phyloP scores from a whole-genome alignment of 176 grass and related monocot genomes.

The Secale cereale region DNA sequence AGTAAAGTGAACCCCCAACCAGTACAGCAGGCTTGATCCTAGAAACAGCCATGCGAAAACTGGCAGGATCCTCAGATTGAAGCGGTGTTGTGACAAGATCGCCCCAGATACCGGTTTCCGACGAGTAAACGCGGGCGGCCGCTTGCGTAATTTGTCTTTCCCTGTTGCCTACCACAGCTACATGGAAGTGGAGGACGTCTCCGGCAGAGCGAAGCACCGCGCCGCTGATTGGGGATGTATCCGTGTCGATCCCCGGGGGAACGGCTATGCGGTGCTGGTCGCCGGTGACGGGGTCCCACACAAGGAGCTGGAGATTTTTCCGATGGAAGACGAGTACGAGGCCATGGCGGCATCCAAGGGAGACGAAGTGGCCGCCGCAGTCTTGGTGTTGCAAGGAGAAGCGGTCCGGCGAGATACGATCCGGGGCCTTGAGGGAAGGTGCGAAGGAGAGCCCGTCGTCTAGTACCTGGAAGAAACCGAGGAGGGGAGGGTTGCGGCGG shows the following conservation, averaged over 20 bases:
- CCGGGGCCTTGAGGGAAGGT: background rate
- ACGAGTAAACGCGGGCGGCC: background rate
- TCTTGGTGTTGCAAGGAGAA: background rate
- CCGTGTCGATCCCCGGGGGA: background rate
- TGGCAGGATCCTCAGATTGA: background rate
- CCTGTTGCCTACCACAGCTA: background rate
- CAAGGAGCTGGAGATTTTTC: background rate
- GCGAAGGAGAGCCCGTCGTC: background rate
- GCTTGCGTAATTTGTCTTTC: background rate
- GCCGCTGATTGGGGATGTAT: background rate
- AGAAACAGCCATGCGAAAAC: background rate
- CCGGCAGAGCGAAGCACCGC: background rate
- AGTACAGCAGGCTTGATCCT: background rate
- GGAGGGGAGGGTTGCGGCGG: background rate
- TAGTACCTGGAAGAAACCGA: background rate
- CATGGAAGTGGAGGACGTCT: background rate
- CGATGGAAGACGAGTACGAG: background rate
- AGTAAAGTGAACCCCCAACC: background rate
- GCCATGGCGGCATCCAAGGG: background rate
- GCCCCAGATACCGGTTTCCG: background rate
- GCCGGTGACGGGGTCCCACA: background rate
- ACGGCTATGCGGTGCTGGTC: background rate
- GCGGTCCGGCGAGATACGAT: background rate
- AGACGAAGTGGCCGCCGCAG: background rate
- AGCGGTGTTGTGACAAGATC: background rate